Base-by-base conservation (phyloP, 1,284 basidiomycete genomes). In the Rhodotorula sp. region DNA sequence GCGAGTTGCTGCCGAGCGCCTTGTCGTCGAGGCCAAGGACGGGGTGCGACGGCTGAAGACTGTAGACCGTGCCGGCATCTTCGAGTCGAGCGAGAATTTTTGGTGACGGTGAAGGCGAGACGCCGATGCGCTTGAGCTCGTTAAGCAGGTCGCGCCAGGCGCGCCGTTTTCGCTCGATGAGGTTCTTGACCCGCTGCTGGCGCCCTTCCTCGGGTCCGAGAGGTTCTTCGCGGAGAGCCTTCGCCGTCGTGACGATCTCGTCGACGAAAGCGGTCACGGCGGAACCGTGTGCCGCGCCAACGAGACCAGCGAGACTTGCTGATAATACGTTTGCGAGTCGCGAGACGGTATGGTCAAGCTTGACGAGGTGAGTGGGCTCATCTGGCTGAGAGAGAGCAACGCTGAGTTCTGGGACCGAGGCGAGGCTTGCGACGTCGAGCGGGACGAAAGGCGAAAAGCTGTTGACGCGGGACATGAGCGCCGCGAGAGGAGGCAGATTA, bases 101-200 rank as follows among this genome's bases (percentile, higher is more conserved):
- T 1, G 91, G 86, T 74, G 88, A 89, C 34, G 92, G 82, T 67
- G 86, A 89, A 32, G 84, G 81, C 0, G 91, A 84, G 67, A 98
- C 84, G 9, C 96, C 96, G 39, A 88, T 83, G 1, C 86, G 85
- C 77, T 91, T 91, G 49, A 98, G 83, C 77, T 94, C 91, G 81
- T 93, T 95, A 72, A 97, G 83, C 29, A 98, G 83, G 78, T 98
- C 93, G 36, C 89, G 88, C 86, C 90, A 94, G 1, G 94, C 94
- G 78, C 92, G 93, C 69, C 90, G 85, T 82, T 99, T 99, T 44
- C 91, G 86, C 13, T 80, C 79, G 24, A 89, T 86, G 59, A 94
- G 81, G 48, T 89, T 86, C 79, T 95, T 96, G 73, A 87, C 84
- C 55, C 86, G 83, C 81, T 92, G 94, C 67, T 84, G 83, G 62